Evolutionary conservation across 75 land plant species (phyloP).

Genomic region (Picea glauca): DNA sequence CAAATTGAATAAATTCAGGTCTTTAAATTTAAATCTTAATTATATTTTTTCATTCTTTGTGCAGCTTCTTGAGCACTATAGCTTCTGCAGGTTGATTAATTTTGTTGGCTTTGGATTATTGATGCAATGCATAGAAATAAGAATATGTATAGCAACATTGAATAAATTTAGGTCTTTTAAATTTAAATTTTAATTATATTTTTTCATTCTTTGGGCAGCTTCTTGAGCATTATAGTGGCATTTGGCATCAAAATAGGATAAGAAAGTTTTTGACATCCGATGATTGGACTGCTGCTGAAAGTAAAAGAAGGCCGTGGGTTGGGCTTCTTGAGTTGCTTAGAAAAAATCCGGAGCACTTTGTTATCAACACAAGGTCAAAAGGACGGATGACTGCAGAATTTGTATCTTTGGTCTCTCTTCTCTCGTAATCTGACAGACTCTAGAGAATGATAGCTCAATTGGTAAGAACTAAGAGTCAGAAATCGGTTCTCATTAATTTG

Average conservation of each 20-base stretch:
- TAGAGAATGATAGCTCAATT: constrained; percentile 49
- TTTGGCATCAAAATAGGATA: constrained; percentile 75
- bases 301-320: constrained; percentile 84
- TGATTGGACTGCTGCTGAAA: constrained; percentile 48
- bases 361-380: constrained; percentile 89
- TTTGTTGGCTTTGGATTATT: too few relatives aligned
- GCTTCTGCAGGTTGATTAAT: not conserved
- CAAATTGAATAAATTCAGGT: not conserved
- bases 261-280: constrained; percentile 76
- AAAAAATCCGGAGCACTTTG: constrained; percentile 88
- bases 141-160: not conserved
- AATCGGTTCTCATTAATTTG: too few relatives aligned
- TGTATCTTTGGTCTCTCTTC: constrained; percentile 85
- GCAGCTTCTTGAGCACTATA: constrained; percentile 72
- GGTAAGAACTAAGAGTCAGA: constrained; percentile 9
- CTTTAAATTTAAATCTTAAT: not conserved
- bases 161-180: not conserved
- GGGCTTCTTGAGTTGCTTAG: constrained; percentile 77
- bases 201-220: constrained; percentile 37
- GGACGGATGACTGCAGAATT: constrained; percentile 76
- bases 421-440: constrained; percentile 55
- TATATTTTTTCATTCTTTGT: constrained; percentile 6
- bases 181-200: not conserved
- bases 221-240: constrained; percentile 54
- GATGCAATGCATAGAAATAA: too few relatives aligned